These are phyloP conservation scores for Termitomyces sp. DNA, from an alignment of 768 basidiomycete genomes.

Conservation along the genomic window DNA sequence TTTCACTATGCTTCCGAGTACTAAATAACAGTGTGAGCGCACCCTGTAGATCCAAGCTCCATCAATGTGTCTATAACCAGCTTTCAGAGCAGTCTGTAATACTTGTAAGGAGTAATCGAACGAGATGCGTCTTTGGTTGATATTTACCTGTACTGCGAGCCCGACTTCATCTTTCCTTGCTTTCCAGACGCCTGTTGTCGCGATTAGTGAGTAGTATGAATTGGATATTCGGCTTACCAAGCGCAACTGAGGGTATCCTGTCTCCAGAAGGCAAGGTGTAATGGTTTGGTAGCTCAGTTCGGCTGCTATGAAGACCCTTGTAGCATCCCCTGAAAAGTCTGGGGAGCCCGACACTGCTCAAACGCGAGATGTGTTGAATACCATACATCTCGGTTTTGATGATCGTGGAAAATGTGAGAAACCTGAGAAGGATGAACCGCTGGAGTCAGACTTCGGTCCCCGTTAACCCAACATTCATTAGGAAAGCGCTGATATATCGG, in stretches of 20 bases:
- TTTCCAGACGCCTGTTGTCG: slow-evolving; percentile 53
- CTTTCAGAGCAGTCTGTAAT: slow-evolving; percentile 44
- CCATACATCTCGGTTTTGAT: slow-evolving; percentile 2
- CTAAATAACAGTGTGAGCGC: slow-evolving; percentile 12
- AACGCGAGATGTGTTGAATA: slow-evolving; percentile 2
- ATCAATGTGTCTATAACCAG: slow-evolving; percentile 69
- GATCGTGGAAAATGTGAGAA: not conserved
- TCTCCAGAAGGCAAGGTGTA: slow-evolving; percentile 62
- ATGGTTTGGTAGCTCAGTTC: slow-evolving; percentile 32
- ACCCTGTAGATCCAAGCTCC: slow-evolving; percentile 68
- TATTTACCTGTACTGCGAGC: slow-evolving; percentile 54
- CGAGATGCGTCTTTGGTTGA: not conserved
- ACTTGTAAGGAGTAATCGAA: not conserved
- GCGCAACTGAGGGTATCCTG: slow-evolving; percentile 59
- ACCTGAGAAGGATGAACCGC: not conserved
- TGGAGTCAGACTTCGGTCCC: not conserved
- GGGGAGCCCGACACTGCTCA: not conserved
- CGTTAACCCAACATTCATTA: no score
- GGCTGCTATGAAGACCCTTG: slow-evolving; percentile 5
- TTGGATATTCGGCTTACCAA: slow-evolving; percentile 35
- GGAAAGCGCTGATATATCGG: not conserved
- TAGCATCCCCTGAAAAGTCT: not conserved
- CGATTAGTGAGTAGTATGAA: not conserved
- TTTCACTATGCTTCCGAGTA: not conserved
- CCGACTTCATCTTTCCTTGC: slow-evolving; percentile 55